A percentile compares a stretch with the other conserved stretches of the same genome.
Conservation (phyloP, 805 yeast genomes). For the Wickerhamiella musiphila region DNA sequence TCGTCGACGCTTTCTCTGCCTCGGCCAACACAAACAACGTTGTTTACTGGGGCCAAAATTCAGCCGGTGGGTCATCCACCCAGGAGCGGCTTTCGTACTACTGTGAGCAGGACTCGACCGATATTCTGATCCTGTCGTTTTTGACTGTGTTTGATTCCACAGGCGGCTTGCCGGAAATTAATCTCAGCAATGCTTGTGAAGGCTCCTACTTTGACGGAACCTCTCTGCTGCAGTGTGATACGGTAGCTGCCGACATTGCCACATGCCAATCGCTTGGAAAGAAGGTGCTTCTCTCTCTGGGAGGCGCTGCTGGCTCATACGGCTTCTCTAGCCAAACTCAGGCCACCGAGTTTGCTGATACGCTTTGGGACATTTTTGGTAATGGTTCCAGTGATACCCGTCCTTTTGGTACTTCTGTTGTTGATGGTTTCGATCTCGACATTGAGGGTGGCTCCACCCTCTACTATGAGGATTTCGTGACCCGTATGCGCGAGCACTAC, state of each 20-base stretch:
- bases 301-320: slow-evolving; percentile 35
- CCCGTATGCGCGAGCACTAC: slow-evolving; percentile 15
- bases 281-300: slow-evolving; percentile 50
- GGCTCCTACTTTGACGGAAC: slow-evolving; percentile 20
- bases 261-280: slow-evolving; percentile 62
- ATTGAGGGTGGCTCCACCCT: slow-evolving; percentile 30
- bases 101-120: slow-evolving; percentile 51
- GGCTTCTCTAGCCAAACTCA: slow-evolving; percentile 30
- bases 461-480: slow-evolving; percentile 37
- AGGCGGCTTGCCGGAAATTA: slow-evolving; percentile 24
- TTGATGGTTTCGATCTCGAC: slow-evolving; percentile 59
- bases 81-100: slow-evolving; percentile 33
- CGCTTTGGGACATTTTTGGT: slow-evolving; percentile 33
- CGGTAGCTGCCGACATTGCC: slow-evolving; percentile 40
- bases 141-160: slow-evolving; percentile 36
- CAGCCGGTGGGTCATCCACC: slow-evolving; percentile 30
- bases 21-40: slow-evolving; percentile 40
- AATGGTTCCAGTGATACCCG: slow-evolving; percentile 23
- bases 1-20: slow-evolving; percentile 5
- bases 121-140: slow-evolving; percentile 51
- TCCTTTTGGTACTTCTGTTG: slow-evolving; percentile 35
- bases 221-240: slow-evolving; percentile 28
- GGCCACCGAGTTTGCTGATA: slow-evolving; percentile 30
- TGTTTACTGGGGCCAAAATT: slow-evolving; percentile 76
- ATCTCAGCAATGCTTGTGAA: slow-evolving; percentile 39